Percentiles rank a stretch among this genome's conserved stretches.
Evolutionary conservation across 495 filamentous ascomycete genomes (phyloP).

Genomic region (Neurospora tetrasperma): DNA sequence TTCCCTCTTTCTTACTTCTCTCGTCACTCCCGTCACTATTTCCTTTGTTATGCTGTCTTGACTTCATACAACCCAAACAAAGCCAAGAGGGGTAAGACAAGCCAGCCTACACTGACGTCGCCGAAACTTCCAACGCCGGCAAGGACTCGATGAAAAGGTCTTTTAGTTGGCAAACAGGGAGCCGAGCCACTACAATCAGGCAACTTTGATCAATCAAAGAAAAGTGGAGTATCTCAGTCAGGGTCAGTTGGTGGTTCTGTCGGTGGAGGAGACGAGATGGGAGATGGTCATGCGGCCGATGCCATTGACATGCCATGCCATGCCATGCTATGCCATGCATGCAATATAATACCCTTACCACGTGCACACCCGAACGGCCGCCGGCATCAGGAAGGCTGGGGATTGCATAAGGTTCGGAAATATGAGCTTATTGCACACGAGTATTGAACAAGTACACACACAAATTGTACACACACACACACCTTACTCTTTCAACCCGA

Average conservation of each 20-base stretch:
- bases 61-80: neutral
- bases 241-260: too few relatives aligned
- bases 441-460: neutral
- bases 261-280: neutral
- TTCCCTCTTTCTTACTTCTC: neutral
- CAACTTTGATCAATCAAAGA: neutral
- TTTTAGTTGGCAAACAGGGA: neutral
- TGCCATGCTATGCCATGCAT: neutral
- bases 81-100: neutral
- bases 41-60: neutral
- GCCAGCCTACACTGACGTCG: neutral
- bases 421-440: neutral
- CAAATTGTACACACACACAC: neutral
- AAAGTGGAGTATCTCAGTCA: too few relatives aligned
- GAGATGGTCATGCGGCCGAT: neutral
- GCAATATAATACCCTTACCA: neutral
- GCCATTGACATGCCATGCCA: neutral
- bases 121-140: neutral
- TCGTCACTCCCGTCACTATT: neutral
- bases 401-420: too few relatives aligned
- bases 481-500: constrained; percentile 8
- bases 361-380: neutral
- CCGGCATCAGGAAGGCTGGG: neutral
- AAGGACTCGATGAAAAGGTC: neutral
- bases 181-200: neutral